Evolutionary conservation across 177 flowering plant species (phyloP).

Genomic region (Vitis hybrid): DNA sequence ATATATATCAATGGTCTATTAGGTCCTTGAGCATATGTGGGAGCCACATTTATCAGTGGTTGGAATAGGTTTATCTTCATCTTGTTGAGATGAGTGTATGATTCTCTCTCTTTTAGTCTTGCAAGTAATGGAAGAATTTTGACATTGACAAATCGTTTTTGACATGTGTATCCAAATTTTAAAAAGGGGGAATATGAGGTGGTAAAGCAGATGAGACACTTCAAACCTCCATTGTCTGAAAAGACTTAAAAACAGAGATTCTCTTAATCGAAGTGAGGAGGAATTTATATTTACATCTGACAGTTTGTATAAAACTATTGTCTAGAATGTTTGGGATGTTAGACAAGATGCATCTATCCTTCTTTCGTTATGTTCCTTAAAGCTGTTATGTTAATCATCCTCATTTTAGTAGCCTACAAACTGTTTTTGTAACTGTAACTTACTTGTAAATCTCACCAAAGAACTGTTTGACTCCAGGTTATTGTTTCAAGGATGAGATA

Average conservation of each 20-base stretch:
- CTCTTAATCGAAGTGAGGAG: not conserved
- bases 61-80: too few species aligned
- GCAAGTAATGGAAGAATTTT: not conserved
- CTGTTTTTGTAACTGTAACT: not conserved
- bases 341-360: not conserved
- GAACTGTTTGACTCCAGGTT: conserved; percentile 48
- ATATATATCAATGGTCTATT: not conserved
- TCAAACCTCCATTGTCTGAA: too few species aligned
- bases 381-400: not conserved
- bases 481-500: conserved; percentile 99
- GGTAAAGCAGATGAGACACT: too few species aligned
- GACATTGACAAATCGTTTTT: not conserved
- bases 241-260: not conserved
- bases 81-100: not conserved
- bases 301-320: not conserved
- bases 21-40: too few species aligned
- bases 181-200: too few species aligned
- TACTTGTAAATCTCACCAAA: conserved; percentile 3
- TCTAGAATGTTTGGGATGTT: not conserved
- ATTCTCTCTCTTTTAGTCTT: not conserved
- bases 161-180: too few species aligned
- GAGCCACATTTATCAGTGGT: too few species aligned
- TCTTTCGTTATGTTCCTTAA: not conserved
- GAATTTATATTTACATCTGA: not conserved
- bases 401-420: not conserved